Percentiles rank a stretch among this genome's conserved stretches.
phyloP scores from a whole-genome alignment of 208 protist species.

The Strigomonas culicis region DNA sequence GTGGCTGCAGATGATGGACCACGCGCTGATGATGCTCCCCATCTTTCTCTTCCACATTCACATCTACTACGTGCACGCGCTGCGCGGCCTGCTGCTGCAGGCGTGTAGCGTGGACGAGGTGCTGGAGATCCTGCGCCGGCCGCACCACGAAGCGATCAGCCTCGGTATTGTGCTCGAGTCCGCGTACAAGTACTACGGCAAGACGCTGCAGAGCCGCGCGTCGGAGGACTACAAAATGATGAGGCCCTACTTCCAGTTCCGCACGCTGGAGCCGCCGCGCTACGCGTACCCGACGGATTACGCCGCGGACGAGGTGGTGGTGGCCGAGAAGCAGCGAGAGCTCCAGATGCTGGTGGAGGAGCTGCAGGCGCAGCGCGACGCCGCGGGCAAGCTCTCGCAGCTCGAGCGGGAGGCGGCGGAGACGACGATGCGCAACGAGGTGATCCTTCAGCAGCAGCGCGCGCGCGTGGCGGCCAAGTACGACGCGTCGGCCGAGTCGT shows the following conservation, averaged over 20 bases:
- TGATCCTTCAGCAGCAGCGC: conserved; percentile 53
- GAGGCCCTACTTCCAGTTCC: conserved; percentile 22
- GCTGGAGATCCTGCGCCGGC: conserved; percentile 23
- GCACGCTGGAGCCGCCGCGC: conserved; percentile 14
- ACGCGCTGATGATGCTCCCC: conserved; percentile 60
- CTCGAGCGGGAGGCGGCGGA: conserved; percentile 30
- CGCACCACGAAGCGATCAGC: conserved; percentile 14
- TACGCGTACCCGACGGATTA: conserved; percentile 49
- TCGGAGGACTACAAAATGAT: background rate
- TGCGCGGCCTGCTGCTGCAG: conserved; percentile 37
- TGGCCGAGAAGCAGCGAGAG: conserved; percentile 45
- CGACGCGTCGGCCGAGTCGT: conserved; percentile 37
- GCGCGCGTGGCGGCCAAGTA: conserved; percentile 65
- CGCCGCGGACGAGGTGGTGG: conserved; percentile 29
- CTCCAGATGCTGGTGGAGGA: conserved; percentile 34
- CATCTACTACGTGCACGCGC: conserved; percentile 20
- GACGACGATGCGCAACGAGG: conserved; percentile 31
- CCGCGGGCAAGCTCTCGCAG: conserved; percentile 20
- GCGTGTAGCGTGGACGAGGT: conserved; percentile 38
- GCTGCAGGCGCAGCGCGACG: conserved; percentile 19
- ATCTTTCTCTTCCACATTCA: conserved; percentile 80
- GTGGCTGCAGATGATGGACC: conserved; percentile 92
- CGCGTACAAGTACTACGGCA: background rate
- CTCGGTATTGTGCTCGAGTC: background rate
- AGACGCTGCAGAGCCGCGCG: background rate